These are phyloP conservation scores for Psilocybe azurescens DNA, from an alignment of 768 basidiomycete species.

Conservation along the genomic window DNA sequence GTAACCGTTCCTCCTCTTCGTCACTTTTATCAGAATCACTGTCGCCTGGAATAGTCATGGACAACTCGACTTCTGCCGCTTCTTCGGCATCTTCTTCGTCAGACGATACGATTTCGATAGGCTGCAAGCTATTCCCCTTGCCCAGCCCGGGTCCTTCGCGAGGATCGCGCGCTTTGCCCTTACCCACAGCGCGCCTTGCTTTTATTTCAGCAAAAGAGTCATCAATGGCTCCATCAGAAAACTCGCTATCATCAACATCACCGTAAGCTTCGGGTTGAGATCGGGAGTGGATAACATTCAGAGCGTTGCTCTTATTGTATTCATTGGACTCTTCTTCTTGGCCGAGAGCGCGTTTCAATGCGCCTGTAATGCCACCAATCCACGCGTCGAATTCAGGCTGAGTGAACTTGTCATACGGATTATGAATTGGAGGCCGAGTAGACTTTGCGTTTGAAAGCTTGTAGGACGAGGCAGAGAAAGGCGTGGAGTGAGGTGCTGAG, in stretches of 20 bases:
- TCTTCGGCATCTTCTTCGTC: conserved; percentile 39
- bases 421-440: conserved; percentile 58
- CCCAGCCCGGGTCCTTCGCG: conserved; percentile 62
- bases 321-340: conserved; percentile 38
- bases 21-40: conserved; percentile 35
- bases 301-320: conserved; percentile 3
- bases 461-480: conserved; percentile 21
- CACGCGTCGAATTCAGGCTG: conserved; percentile 72
- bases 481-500: conserved; percentile 29
- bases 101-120: conserved; percentile 50
- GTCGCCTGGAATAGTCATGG: conserved; percentile 27
- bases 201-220: conserved; percentile 62
- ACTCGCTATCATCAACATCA: conserved; percentile 25
- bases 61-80: conserved; percentile 27
- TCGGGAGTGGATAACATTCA: conserved; percentile 7
- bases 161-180: conserved; percentile 66
- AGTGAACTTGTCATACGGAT: conserved; percentile 78
- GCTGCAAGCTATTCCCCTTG: conserved; percentile 40
- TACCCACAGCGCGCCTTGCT: conserved; percentile 44
- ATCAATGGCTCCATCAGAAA: conserved; percentile 38
- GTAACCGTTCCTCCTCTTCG: conserved; percentile 23
- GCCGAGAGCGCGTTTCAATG: conserved; percentile 62
- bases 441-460: conserved; percentile 20
- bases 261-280: conserved; percentile 25
- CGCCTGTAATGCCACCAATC: conserved; percentile 66